Conservation (phyloP, 2,329 filamentous ascomycete genomes). For the Sphaerulina musiva region DNA sequence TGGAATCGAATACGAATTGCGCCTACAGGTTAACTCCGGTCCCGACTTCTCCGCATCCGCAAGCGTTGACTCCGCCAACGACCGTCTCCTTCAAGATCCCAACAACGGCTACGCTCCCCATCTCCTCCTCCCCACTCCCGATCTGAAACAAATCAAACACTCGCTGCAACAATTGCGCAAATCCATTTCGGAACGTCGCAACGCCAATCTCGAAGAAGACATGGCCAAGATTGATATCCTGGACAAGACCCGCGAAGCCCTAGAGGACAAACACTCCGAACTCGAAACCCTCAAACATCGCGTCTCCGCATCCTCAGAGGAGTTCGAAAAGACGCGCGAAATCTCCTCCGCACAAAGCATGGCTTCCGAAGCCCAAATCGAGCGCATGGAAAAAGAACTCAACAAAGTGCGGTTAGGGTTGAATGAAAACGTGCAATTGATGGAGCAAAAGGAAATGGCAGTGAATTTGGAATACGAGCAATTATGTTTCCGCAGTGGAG, state of each 20-base stretch:
- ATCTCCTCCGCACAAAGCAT: slow-evolving; percentile 79
- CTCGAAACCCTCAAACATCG: slow-evolving; percentile 87
- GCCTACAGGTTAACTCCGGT: slow-evolving; percentile 70
- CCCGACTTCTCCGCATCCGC: slow-evolving; percentile 60
- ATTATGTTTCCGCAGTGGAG: slow-evolving; percentile 72
- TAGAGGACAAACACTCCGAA: slow-evolving; percentile 90
- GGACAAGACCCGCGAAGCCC: slow-evolving; percentile 90
- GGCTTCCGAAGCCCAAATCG: slow-evolving; percentile 85
- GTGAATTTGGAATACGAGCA: slow-evolving; percentile 97
- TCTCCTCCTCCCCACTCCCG: slow-evolving; percentile 80
- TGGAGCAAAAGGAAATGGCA: slow-evolving; percentile 94
- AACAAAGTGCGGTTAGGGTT: slow-evolving; percentile 81
- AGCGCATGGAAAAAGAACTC: slow-evolving; percentile 98
- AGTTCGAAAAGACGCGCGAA: slow-evolving; percentile 85
- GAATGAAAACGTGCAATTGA: slow-evolving; percentile 77
- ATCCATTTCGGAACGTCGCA: slow-evolving; percentile 84
- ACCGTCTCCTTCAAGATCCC: slow-evolving; percentile 74
- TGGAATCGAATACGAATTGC: slow-evolving; percentile 76
- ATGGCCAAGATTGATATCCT: slow-evolving; percentile 91
- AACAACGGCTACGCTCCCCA: slow-evolving; percentile 83
- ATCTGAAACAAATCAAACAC: slow-evolving; percentile 78
- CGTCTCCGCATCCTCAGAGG: slow-evolving; percentile 80
- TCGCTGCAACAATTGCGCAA: slow-evolving; percentile 73
- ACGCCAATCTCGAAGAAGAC: slow-evolving; percentile 75
- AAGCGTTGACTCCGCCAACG: slow-evolving; percentile 42